These are phyloP conservation scores for Pseudopyricularia javanii DNA, from an alignment of 2,329 filamentous ascomycete species.

Conservation along the genomic window DNA sequence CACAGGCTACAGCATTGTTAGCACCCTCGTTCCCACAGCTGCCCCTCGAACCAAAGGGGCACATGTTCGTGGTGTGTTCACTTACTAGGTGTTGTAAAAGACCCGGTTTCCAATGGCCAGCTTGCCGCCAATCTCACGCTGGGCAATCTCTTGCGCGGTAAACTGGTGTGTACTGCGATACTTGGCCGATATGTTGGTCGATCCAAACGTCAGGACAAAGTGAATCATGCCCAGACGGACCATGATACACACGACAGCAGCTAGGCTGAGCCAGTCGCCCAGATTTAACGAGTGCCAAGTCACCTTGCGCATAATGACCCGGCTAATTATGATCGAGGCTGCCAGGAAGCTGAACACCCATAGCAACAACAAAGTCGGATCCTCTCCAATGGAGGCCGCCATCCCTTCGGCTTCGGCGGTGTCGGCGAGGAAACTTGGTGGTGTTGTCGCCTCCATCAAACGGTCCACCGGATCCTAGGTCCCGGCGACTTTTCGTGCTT, in stretches of 20 bases:
- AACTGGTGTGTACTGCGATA: neutral
- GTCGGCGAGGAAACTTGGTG: neutral
- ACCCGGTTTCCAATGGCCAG: neutral
- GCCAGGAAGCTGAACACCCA: neutral
- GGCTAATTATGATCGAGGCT: neutral
- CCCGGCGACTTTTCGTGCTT: too few relatives aligned
- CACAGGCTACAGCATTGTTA: neutral
- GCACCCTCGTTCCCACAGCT: neutral
- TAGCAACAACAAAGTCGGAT: neutral
- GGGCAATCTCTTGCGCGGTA: neutral
- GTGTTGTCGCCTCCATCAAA: neutral
- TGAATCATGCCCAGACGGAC: neutral
- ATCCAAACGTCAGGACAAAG: neutral
- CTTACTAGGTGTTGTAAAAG: constrained; percentile 1
- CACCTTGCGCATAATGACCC: neutral
- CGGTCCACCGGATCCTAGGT: neutral
- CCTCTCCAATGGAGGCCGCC: neutral
- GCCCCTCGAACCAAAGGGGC: neutral
- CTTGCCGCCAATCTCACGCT: neutral
- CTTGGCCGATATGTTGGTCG: neutral
- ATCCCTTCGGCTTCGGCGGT: neutral
- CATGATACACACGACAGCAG: neutral
- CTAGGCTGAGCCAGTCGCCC: constrained; percentile 2
- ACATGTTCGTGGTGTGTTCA: neutral
- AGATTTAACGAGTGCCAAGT: neutral